phyloP scores from a whole-genome alignment of 2,329 filamentous ascomycete species.

The Rhexocercosporidium sp. region DNA sequence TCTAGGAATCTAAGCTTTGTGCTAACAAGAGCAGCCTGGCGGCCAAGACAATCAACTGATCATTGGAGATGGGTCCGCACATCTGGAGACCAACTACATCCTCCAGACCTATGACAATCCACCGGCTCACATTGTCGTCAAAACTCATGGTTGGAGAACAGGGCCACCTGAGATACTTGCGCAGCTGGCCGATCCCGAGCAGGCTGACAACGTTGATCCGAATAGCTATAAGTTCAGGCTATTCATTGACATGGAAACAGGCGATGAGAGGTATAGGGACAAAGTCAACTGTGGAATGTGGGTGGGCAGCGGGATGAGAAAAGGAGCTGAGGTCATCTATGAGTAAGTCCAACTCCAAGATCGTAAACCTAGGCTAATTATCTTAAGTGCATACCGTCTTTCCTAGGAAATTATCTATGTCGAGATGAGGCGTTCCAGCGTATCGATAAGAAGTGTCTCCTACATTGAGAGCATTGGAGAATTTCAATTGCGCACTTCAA shows the following conservation, averaged over 20 bases:
- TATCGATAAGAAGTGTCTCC: too few species aligned
- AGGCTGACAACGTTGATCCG: conserved; percentile 38
- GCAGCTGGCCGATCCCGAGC: conserved; percentile 34
- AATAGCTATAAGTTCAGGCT: conserved; percentile 53
- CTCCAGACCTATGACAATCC: conserved; percentile 53
- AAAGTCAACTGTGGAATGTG: conserved; percentile 56
- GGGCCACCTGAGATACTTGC: conserved; percentile 48
- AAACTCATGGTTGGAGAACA: conserved; percentile 54
- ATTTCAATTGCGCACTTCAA: too few species aligned
- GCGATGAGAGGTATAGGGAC: conserved; percentile 54
- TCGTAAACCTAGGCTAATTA: conserved; percentile 6
- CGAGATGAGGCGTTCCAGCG: too few species aligned
- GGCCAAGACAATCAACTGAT: conserved; percentile 47
- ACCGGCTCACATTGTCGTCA: conserved; percentile 52
- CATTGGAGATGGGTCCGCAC: conserved; percentile 38
- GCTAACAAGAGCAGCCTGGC: conserved; percentile 36
- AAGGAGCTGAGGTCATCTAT: conserved; percentile 51
- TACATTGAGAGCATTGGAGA: background rate
- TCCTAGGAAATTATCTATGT: conserved; percentile 12
- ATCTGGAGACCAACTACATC: conserved; percentile 55
- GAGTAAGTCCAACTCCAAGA: conserved; percentile 44
- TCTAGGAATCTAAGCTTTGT: background rate
- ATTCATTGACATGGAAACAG: conserved; percentile 56
- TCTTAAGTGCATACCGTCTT: conserved; percentile 31
- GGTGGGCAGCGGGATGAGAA: conserved; percentile 56